Percentiles rank a stretch among this genome's conserved stretches.
These are phyloP conservation scores for Suhomyces pyralidae DNA, from an alignment of 805 yeast species.

Conservation along the genomic window DNA sequence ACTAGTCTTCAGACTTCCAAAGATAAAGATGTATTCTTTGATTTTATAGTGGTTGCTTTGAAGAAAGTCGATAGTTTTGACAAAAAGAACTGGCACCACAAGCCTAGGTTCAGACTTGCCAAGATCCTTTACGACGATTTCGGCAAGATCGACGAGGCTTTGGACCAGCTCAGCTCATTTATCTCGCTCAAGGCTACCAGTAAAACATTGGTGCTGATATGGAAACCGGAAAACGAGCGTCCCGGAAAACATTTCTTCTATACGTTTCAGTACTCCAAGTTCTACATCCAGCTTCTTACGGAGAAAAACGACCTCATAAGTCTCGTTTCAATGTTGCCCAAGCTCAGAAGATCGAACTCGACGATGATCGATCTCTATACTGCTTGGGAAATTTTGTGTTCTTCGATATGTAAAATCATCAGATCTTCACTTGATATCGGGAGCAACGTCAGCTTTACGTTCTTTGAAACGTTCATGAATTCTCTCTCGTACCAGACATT, in stretches of 20 bases:
- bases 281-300: conserved; percentile 56
- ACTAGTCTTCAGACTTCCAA: background rate
- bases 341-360: conserved; percentile 73
- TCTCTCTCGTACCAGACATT: conserved; percentile 45
- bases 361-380: conserved; percentile 65
- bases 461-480: conserved; percentile 51
- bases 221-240: conserved; percentile 90
- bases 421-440: conserved; percentile 44
- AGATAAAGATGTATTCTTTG: conserved; percentile 26
- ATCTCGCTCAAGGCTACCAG: conserved; percentile 64
- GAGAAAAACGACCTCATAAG: conserved; percentile 55
- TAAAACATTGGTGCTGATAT: conserved; percentile 74
- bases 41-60: conserved; percentile 44
- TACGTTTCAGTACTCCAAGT: conserved; percentile 64
- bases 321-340: conserved; percentile 60
- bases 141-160: conserved; percentile 52
- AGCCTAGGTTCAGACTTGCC: conserved; percentile 73
- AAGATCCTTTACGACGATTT: conserved; percentile 55
- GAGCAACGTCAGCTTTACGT: conserved; percentile 24
- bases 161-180: conserved; percentile 58
- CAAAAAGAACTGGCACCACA: conserved; percentile 89
- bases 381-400: conserved; percentile 66
- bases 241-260: conserved; percentile 92
- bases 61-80: conserved; percentile 53
- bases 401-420: conserved; percentile 49